Evolutionary conservation across 352 stramenopile species (phyloP).

Genomic region (Phytophthora multivora): DNA sequence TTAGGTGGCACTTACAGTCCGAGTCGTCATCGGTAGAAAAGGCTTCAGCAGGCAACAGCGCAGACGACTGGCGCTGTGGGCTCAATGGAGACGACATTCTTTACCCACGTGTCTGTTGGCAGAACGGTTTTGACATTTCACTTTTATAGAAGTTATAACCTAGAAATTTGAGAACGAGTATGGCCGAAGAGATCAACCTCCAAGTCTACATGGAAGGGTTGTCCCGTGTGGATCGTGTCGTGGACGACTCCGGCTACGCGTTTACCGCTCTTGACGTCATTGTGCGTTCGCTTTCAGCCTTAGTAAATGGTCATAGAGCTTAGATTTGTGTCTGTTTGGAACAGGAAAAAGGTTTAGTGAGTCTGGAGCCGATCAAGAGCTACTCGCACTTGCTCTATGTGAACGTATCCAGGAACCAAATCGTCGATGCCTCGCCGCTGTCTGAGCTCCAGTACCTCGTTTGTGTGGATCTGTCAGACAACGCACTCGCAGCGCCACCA

Average conservation of each 20-base stretch:
- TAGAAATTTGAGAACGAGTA: slow-evolving; percentile 1
- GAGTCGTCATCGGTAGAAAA: slow-evolving; percentile 51
- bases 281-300: slow-evolving; percentile 25
- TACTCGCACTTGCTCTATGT: slow-evolving; percentile 77
- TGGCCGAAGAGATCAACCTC: slow-evolving; percentile 39
- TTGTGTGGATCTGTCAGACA: slow-evolving; percentile 59
- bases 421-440: slow-evolving; percentile 54
- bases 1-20: slow-evolving; percentile 39
- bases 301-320: neutral
- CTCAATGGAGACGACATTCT: slow-evolving; percentile 7
- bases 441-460: slow-evolving; percentile 67
- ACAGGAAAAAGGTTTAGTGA: slow-evolving; percentile 60
- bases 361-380: slow-evolving; percentile 57
- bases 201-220: slow-evolving; percentile 70
- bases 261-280: slow-evolving; percentile 77
- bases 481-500: slow-evolving; percentile 42
- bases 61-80: slow-evolving; percentile 17
- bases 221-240: slow-evolving; percentile 71
- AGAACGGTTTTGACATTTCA: slow-evolving; percentile 20
- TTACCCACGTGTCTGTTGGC: slow-evolving; percentile 3
- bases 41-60: slow-evolving; percentile 36
- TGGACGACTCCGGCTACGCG: slow-evolving; percentile 78
- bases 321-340: neutral
- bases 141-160: neutral
- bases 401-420: slow-evolving; percentile 73